Percentiles rank a stretch among this genome's conserved stretches.
These are phyloP conservation scores for Tetrahymena thermophila DNA, from an alignment of 73 alveolate species.

Conservation along the genomic window DNA sequence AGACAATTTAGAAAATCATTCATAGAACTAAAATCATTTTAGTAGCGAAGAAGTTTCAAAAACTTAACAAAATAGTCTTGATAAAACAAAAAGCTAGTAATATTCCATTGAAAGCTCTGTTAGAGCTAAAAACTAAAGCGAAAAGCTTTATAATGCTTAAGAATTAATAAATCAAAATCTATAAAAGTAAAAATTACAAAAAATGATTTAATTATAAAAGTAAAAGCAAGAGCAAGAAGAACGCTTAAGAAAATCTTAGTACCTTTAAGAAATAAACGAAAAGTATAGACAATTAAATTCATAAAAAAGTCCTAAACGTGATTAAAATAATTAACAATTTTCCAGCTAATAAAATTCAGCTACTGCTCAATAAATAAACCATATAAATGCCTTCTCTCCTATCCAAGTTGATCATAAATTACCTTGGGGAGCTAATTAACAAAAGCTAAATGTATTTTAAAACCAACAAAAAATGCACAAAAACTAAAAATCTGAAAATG, in stretches of 20 bases:
- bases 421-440: background rate
- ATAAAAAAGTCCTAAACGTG: background rate
- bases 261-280: background rate
- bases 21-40: background rate
- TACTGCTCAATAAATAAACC: background rate
- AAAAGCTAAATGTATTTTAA: background rate
- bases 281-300: background rate
- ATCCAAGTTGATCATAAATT: background rate
- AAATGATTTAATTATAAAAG: background rate
- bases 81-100: background rate
- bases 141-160: background rate
- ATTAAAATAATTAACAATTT: background rate
- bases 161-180: background rate
- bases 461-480: background rate
- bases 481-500: background rate
- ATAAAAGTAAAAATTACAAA: background rate
- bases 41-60: background rate
- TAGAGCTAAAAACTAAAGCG: background rate
- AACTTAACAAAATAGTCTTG: background rate
- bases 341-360: background rate
- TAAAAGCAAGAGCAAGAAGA: background rate
- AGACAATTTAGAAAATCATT: background rate
- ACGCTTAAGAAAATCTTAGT: background rate
- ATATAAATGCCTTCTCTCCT: background rate
- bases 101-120: background rate